phyloP scores from a whole-genome alignment of 2,329 filamentous ascomycete genomes.

The Raffaelea albimanens region DNA sequence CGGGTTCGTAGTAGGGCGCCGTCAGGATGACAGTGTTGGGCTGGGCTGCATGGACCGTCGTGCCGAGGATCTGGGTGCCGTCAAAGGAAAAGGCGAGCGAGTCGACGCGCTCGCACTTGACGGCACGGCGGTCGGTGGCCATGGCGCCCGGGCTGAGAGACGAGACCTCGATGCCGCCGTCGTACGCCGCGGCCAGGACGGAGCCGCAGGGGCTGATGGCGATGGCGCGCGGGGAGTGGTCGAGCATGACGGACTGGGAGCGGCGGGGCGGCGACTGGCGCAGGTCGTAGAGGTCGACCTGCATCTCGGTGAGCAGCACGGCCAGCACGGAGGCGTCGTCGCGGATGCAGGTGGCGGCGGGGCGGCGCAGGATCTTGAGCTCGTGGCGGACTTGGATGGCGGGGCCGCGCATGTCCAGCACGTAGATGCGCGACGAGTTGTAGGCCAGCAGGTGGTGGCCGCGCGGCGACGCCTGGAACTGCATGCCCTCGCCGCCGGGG shows the following conservation, averaged over 20 bases:
- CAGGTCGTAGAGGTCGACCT: slow-evolving; percentile 79
- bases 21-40: slow-evolving; percentile 68
- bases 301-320: slow-evolving; percentile 71
- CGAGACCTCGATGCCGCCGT: slow-evolving; percentile 81
- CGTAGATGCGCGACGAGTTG: slow-evolving; percentile 76
- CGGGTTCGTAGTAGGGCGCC: slow-evolving; percentile 69
- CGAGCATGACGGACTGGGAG: slow-evolving; percentile 65
- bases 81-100: slow-evolving; percentile 66
- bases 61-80: slow-evolving; percentile 69
- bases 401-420: slow-evolving; percentile 57
- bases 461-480: slow-evolving; percentile 68
- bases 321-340: slow-evolving; percentile 70
- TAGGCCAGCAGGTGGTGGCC: slow-evolving; percentile 70
- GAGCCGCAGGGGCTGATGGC: slow-evolving; percentile 72
- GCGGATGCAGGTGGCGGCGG: slow-evolving; percentile 66
- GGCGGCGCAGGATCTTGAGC: slow-evolving; percentile 68
- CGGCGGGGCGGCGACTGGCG: slow-evolving; percentile 54
- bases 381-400: slow-evolving; percentile 61
- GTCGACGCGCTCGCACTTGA: slow-evolving; percentile 71
- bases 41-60: slow-evolving; percentile 54
- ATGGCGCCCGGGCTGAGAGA: slow-evolving; percentile 57
- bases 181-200: slow-evolving; percentile 75
- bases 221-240: slow-evolving; percentile 69
- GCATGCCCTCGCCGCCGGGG: slow-evolving; percentile 76
- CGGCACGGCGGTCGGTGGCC: slow-evolving; percentile 59